These are phyloP conservation scores for Plasmodium cynomolgi DNA, from an alignment of 169 alveolate species.

Conservation along the genomic window DNA sequence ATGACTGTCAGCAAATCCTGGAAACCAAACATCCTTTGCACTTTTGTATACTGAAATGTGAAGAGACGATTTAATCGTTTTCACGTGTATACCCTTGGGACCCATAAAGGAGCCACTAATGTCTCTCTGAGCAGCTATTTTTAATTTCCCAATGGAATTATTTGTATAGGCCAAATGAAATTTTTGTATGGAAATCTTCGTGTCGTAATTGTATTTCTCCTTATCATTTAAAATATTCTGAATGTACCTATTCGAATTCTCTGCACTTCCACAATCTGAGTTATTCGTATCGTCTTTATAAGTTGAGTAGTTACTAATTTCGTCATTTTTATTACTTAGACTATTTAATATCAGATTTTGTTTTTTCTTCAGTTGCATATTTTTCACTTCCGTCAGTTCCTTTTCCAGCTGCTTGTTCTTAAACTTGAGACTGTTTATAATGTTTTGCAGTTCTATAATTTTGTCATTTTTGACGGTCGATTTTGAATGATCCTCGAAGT, in stretches of 20 bases:
- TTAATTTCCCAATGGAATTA: conserved; percentile 54
- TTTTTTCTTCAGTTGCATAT: conserved; percentile 52
- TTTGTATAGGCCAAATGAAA: conserved; percentile 64
- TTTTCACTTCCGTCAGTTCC: conserved; percentile 45
- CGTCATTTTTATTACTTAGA: conserved; percentile 27
- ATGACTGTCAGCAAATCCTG: conserved; percentile 70
- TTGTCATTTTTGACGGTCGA: conserved; percentile 2
- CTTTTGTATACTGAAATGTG: conserved; percentile 62
- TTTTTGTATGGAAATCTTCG: conserved; percentile 51
- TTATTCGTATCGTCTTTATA: conserved; percentile 48
- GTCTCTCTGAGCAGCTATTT: conserved; percentile 65
- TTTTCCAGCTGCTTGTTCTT: conserved; percentile 51
- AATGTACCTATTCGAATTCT: conserved; percentile 14
- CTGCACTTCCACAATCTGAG: conserved; percentile 48
- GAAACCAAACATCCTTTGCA: conserved; percentile 72
- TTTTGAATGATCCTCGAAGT: conserved; percentile 1
- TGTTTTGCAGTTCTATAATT: conserved; percentile 29
- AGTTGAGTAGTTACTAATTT: conserved; percentile 41
- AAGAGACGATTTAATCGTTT: conserved; percentile 56
- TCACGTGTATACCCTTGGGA: conserved; percentile 57
- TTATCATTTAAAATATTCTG: conserved; percentile 50
- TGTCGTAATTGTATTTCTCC: conserved; percentile 50
- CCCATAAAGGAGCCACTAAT: conserved; percentile 70
- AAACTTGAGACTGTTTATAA: conserved; percentile 42
- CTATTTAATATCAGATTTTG: conserved; percentile 32